Evolutionary conservation across 2,329 filamentous ascomycete genomes (phyloP).

Genomic region (Zarea fungicola): DNA sequence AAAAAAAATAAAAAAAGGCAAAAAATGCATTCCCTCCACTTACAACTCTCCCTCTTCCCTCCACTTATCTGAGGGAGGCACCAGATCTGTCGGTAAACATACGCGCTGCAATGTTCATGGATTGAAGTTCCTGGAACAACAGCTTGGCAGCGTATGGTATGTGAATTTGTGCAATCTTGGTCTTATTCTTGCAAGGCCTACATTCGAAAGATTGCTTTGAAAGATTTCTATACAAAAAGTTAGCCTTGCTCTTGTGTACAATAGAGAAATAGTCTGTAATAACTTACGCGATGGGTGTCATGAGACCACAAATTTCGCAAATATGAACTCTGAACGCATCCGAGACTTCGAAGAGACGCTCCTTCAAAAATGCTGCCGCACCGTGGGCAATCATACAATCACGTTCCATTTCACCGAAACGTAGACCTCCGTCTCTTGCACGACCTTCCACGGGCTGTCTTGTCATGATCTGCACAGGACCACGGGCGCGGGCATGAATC

Average conservation of each 20-base stretch:
- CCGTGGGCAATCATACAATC: constrained; percentile 99
- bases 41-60: not conserved
- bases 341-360: constrained; percentile 93
- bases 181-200: constrained; percentile 98
- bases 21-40: not conserved
- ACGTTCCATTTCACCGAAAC: constrained; percentile 99
- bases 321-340: constrained; percentile 98
- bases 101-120: constrained; percentile 96
- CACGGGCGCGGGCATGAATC: constrained; percentile 97
- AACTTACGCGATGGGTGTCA: constrained; percentile 98
- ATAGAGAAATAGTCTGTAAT: constrained; percentile 3
- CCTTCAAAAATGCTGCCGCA: constrained; percentile 93
- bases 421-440: constrained; percentile 93
- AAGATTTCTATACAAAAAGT: constrained; percentile 61
- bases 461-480: constrained; percentile 94
- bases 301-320: constrained; percentile 96
- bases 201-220: constrained; percentile 96
- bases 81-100: constrained; percentile 90
- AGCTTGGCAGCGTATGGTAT: constrained; percentile 98
- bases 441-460: constrained; percentile 97
- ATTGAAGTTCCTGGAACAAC: constrained; percentile 94
- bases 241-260: constrained; percentile 21
- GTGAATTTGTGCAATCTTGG: constrained; percentile 94
- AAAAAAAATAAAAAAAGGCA: not conserved
- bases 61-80: constrained; percentile 64